These are phyloP conservation scores for Penicillium parvum DNA, from an alignment of 495 filamentous ascomycete species.

Conservation along the genomic window DNA sequence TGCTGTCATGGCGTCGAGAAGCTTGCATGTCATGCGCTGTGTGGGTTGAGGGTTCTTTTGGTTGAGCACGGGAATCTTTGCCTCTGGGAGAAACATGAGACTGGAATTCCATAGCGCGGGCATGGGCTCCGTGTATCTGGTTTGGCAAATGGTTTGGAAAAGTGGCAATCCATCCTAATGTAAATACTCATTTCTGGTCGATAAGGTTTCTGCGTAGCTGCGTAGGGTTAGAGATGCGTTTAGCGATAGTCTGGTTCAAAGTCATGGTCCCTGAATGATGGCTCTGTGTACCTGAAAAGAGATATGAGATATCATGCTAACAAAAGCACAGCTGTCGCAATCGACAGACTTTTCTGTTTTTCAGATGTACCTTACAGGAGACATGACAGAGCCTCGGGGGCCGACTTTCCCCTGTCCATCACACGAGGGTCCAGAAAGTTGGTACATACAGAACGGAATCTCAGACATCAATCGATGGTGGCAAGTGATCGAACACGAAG, in stretches of 20 bases:
- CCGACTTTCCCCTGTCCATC: background rate
- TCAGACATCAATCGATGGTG: background rate
- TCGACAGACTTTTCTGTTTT: too few species aligned
- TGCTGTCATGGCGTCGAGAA: slow-evolving; percentile 6
- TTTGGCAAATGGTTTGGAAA: slow-evolving; percentile 6
- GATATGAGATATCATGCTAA: background rate
- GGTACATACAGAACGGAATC: background rate
- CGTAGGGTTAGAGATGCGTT: too few species aligned
- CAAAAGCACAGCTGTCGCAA: background rate
- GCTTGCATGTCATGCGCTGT: slow-evolving; percentile 16
- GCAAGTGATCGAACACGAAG: slow-evolving; percentile 6
- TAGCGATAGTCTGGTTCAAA: too few species aligned
- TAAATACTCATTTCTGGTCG: slow-evolving; percentile 3
- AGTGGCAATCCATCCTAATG: slow-evolving; percentile 13
- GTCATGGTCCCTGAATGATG: too few species aligned
- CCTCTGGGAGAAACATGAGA: slow-evolving; percentile 5
- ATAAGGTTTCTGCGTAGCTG: slow-evolving; percentile 11
- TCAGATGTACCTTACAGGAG: too few species aligned
- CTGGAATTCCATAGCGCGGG: slow-evolving; percentile 19
- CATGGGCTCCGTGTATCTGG: slow-evolving; percentile 10
- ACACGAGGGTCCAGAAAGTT: slow-evolving; percentile 1
- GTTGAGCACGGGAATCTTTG: background rate
- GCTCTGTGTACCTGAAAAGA: too few species aligned
- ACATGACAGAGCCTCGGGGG: background rate
- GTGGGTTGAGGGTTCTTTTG: background rate